Evolutionary conservation across 2,329 filamentous ascomycete genomes (phyloP).

Genomic region (Thelonectria olida): DNA sequence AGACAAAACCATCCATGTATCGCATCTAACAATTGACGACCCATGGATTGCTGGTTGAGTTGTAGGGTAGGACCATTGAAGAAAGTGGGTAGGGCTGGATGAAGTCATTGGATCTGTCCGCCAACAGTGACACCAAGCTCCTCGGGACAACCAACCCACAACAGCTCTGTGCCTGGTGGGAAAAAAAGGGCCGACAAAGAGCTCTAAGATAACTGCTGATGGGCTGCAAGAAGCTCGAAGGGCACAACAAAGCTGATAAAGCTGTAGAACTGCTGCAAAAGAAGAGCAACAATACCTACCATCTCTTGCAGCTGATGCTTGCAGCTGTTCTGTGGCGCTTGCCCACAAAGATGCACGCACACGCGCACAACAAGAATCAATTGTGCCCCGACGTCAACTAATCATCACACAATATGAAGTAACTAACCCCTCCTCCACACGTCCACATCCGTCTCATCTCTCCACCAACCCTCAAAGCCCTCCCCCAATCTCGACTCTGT

Average conservation of each 20-base stretch:
- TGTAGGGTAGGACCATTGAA: constrained; percentile 11
- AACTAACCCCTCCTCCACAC: constrained; percentile 14
- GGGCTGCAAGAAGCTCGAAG: no score
- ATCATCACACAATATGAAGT: constrained; percentile 18
- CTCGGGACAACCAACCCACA: constrained; percentile 21
- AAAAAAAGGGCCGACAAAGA: background rate
- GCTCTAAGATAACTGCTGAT: background rate
- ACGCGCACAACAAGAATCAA: constrained; percentile 27
- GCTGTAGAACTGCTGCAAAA: no score
- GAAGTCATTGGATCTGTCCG: constrained; percentile 32
- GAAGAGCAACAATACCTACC: background rate
- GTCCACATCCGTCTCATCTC: constrained; percentile 18
- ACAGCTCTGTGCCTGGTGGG: background rate
- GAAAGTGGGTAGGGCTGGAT: constrained; percentile 35
- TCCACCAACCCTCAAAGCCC: constrained; percentile 37
- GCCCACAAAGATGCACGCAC: constrained; percentile 23
- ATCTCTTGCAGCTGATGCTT: background rate
- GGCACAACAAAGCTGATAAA: no score
- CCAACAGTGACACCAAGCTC: constrained; percentile 13
- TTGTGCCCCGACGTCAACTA: constrained; percentile 19
- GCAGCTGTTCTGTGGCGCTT: background rate
- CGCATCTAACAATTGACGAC: background rate
- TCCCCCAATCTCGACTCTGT: constrained; percentile 30
- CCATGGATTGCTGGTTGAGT: background rate
- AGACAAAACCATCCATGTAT: background rate